Evolutionary conservation across 2,329 filamentous ascomycete species (phyloP), one percentile per base, ranked within the genome.

Genomic region (Annulohypoxylon truncatum): DNA sequence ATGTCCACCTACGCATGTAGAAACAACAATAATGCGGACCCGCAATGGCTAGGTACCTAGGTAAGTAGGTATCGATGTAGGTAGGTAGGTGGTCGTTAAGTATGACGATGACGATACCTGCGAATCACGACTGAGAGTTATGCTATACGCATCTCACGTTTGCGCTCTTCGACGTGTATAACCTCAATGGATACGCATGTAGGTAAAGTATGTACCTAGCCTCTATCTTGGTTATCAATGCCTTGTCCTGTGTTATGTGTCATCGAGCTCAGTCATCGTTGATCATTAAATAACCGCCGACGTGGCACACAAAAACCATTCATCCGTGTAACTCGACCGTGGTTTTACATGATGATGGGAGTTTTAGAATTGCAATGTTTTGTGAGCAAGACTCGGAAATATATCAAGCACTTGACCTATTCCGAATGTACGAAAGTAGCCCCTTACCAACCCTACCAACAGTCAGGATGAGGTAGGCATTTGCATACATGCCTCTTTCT

Each of bases 201-300:
- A 53, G 10, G 5, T 18, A 4, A 38, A n/a, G 3, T 28, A 55
- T 4, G 22, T n/a, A 47, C 5, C 4, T 47, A 22, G 42, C 51
- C 35, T 29, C 22, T 55, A 28, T 31, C 48, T 53, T 56, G 28
- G 29, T 55, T 56, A 42, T 61, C 53, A 13, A 58, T 62, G 15
- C 26, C 31, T 44, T 62, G 48, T n/a, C 31, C 46, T 62, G 48
- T 46, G 40, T 13, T 42, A 66, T 66, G 44, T 63, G 42, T 55
- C 50, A 59, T 62, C 61, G 42, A 53, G 22, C 33, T 47, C 46
- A 48, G 55, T 48, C 50, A 47, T 55, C 44, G 18, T 52, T 58
- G 56, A 60, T 55, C 55, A 53, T 66, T 58, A 51, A 57, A 63
- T 51, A 56, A 59, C 48, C 58, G 50, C 59, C 54, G 64, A 48